These are phyloP conservation scores for Aspergillus proliferans DNA, from an alignment of 2,329 filamentous ascomycete species.

Conservation along the genomic window DNA sequence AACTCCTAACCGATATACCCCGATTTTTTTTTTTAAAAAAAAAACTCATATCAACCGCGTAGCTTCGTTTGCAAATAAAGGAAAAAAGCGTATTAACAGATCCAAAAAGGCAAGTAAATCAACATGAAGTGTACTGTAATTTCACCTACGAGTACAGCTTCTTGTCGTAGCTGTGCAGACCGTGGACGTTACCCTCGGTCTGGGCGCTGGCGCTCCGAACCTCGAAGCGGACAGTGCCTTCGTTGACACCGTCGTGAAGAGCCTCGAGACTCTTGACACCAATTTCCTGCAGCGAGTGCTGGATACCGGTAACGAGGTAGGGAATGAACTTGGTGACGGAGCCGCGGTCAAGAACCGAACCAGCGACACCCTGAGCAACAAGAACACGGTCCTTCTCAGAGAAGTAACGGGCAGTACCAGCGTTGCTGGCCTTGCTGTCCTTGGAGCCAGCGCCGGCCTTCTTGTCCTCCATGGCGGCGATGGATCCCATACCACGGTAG, in stretches of 20 bases:
- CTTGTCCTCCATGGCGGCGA: conserved; percentile 99
- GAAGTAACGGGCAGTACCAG: conserved; percentile 96
- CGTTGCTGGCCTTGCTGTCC: conserved; percentile 67
- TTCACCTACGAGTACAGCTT: conserved; percentile 80
- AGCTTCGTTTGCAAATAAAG: conserved; percentile 15
- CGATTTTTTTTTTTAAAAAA: conserved; percentile 23
- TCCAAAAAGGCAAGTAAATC: conserved; percentile 12
- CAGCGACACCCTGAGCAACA: conserved; percentile 93
- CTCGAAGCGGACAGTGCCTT: conserved; percentile 82
- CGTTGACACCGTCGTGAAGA: conserved; percentile 67
- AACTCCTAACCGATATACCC: conserved; percentile 29
- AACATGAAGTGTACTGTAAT: conserved; percentile 2
- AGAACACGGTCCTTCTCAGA: conserved; percentile 92
- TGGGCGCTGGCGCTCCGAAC: conserved; percentile 89
- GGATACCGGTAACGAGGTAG: conserved; percentile 89
- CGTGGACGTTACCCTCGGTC: conserved; percentile 92
- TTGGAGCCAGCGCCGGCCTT: conserved; percentile 73
- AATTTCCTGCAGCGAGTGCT: conserved; percentile 96
- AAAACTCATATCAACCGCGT: conserved; percentile 16
- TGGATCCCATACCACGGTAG: conserved; percentile 97
- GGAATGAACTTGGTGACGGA: conserved; percentile 93
- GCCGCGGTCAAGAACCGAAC: conserved; percentile 53
- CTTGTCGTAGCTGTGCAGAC: conserved; percentile 98
- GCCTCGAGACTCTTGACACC: conserved; percentile 73
- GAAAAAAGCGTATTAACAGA: conserved; percentile 18